Evolutionary conservation across 2,329 filamentous ascomycete species (phyloP).

Genomic region (Curvularia hawaiiensis): DNA sequence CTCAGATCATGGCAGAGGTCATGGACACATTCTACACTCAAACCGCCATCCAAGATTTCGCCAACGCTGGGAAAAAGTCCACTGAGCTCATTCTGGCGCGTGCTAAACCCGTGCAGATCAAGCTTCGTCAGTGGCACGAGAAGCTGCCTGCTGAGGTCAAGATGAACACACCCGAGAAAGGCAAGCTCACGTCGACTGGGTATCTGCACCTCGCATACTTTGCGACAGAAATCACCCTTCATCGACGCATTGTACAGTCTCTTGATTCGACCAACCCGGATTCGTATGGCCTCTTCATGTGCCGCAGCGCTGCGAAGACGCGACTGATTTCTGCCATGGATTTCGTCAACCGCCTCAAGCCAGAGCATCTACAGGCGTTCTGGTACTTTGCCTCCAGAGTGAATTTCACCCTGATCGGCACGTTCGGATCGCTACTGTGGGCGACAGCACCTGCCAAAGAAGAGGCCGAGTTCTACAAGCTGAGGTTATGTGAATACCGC

Average conservation of each 20-base stretch:
- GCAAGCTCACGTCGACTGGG: constrained; percentile 52
- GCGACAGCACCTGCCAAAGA: constrained; percentile 85
- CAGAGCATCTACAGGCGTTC: constrained; percentile 84
- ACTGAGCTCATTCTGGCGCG: constrained; percentile 74
- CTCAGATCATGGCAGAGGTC: constrained; percentile 77
- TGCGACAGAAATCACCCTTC: constrained; percentile 90
- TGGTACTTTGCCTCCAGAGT: constrained; percentile 90
- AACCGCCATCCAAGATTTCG: constrained; percentile 72
- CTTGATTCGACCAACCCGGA: constrained; percentile 65
- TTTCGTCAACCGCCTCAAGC: constrained; percentile 90
- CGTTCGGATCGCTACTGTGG: constrained; percentile 88
- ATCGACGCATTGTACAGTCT: constrained; percentile 87
- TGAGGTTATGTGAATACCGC: constrained; percentile 83
- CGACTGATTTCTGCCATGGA: constrained; percentile 96
- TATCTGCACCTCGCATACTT: constrained; percentile 93
- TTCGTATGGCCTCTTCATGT: constrained; percentile 87
- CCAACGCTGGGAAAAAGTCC: constrained; percentile 69
- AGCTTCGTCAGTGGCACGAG: constrained; percentile 82
- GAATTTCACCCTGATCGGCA: constrained; percentile 94
- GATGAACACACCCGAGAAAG: constrained; percentile 62
- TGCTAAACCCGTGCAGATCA: constrained; percentile 81
- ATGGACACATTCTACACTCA: constrained; percentile 84
- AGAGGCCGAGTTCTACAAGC: constrained; percentile 90
- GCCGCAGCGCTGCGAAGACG: constrained; percentile 90
- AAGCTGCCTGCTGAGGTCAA: constrained; percentile 66